Evolutionary conservation across 768 basidiomycete genomes (phyloP), one percentile per base, ranked within the genome.

Genomic region (Coprinopsis strossmayeri): DNA sequence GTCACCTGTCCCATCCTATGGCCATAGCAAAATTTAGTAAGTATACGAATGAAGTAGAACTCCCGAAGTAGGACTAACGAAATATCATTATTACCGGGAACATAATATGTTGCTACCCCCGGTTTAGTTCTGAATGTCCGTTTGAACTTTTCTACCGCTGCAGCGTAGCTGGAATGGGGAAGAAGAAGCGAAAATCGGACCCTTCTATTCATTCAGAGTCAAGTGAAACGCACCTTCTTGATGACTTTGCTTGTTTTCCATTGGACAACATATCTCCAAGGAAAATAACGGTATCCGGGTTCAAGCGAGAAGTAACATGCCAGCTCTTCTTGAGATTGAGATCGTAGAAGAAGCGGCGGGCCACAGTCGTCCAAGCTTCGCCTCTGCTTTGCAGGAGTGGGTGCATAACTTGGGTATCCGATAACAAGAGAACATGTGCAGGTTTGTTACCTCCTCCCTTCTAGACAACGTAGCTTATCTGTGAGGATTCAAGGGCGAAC

Each of bases 41-140:
- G 30, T 5, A 27, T 34, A 39, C 43, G 20, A 24, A 45, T 41
- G 17, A 38, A 5, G 35, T 17, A 38, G 5, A 10, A 5, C 1
- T 20, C 10, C 40, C 38, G 7, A 23, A 37, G 35, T 2, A 7
- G 23, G 25, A 64, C 77, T 20, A 40, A 83, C 76, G 81, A 81
- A 38, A 92, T 73, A 55, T 92, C 90, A 54, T 82, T 84, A 55
- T 92, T 92, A n/a, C 90, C 90, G 5, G 86, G 82, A 34, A 89
- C 69, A 57, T 78, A 81, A 64, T 81, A 75, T 45, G 73, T 69
- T 0, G 69, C 59, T 13, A 69, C 61, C 2, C 65, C 64, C 12
- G 66, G 48, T 17, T 74, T 61, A 1, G 69, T 55, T 15, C 68
- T 60, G 57, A 89, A 89, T 25, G 82, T 79, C 3, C 68, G 65